Base-by-base conservation (phyloP, 2,329 filamentous ascomycete genomes). In the Cadophora sp. region DNA sequence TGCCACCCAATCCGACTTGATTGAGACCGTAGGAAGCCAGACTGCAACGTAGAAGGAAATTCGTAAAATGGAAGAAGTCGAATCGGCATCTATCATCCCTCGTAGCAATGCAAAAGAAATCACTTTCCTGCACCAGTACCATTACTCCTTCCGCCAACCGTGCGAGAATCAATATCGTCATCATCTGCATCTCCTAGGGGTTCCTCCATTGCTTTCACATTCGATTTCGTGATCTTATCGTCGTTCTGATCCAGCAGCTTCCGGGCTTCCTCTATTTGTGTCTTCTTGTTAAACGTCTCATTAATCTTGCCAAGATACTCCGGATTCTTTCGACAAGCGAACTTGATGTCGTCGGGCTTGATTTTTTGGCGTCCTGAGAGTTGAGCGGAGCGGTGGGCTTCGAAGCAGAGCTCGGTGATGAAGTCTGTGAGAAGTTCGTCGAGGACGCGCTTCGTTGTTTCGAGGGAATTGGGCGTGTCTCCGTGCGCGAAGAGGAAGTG, bases 341-440 rank as follows among this genome's bases (percentile, higher is more conserved):
- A 99, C 76, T 96, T 94, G 81, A 99, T 97, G 80, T 99, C 96
- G 76, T 97, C 95, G 75, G 97, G 92, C 79, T 99, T 99, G 81
- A 99, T 94, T 81, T 99, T 99, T 75, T 97, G 93, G 1, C 96
- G 91, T 0, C 94, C 91, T 2, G 92, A 89, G 79, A 97, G 93
- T 78, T 92, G 89, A 0, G 96, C 96, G 62, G 91, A 90, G 53
- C 92, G 89, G 4, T 94, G 93, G 4, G 96, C 95, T 77, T 93
- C 91, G 82, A 97, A 96, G 80, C 92, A 95, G 64, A 96, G 90
- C 78, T 96, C 93, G 78, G 97, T 93, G 78, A 98, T 93, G 83
- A 97, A 97, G 82, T 98, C 96, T 70, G 94, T 97, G 68, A 97
- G 88, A 73, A 98, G 95, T 81, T 97, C 94, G 83, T 98, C 96